Evolutionary conservation across 2,329 filamentous ascomycete species (phyloP), one percentile per base, ranked within the genome.

Genomic region (Talaromyces sp.): DNA sequence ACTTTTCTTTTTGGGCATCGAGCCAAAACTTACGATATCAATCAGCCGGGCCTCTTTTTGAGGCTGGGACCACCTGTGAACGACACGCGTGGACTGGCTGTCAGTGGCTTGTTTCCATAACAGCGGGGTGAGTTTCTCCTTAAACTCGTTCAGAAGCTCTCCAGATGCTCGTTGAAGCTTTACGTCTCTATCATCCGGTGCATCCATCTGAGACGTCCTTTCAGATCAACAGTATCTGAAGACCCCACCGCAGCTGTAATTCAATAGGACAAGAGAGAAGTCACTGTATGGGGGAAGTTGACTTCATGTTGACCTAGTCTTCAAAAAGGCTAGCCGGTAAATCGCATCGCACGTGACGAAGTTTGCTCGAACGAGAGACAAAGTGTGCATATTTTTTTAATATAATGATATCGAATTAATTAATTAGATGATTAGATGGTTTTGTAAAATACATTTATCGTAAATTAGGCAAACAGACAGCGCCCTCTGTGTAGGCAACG

Each of bases 91-190:
- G 56, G 63, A 59, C 55, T 63, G 65, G 52, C 64, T 63, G 29
- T 67, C 60, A 29, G 62, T 63, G 57, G 63, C 59, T 52, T 65
- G 62, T 62, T 74, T 77, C 74, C 75, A 78, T 29, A 80, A 66
- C 54, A 80, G 66, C 60, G 72, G 70, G 11, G 75, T 76, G 53
- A 80, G 64, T 64, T 76, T 79, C 52, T 65, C 64, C 54, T 72
- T 71, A 50, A 80, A 72, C 57, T 80, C 77, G 10, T 70, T 65
- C 35, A 80, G 67, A 48, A 80, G 68, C 50, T 78, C 76, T 1
- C 72, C 73, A 50, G 78, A 79, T 50, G 73, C 77, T 26, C 77
- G 74, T 65, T 80, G 78, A 7, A 80, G 72, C 60, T 79, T 79
- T 31, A 79, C 67, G 57, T 80, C 78, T 61, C 70, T 71, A 62